These are phyloP conservation scores for Balakata baccata DNA, from an alignment of 345 rosid species.

Conservation along the genomic window DNA sequence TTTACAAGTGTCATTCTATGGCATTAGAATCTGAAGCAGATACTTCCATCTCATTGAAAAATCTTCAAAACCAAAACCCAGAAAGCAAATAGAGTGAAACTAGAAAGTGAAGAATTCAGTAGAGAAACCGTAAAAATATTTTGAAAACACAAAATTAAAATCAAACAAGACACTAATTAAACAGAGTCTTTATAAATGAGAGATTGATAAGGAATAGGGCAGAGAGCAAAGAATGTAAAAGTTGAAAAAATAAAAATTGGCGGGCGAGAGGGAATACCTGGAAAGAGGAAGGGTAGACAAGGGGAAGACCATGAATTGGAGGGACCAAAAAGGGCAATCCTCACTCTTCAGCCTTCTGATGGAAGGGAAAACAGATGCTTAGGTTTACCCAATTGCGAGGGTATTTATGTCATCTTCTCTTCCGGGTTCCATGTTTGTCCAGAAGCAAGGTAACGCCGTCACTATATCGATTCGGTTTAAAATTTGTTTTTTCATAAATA, in stretches of 20 bases:
- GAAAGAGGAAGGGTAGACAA: constrained; percentile 8
- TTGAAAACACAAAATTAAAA: not conserved
- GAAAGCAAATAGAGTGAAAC: not conserved
- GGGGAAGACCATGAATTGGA: not conserved
- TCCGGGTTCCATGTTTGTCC: not conserved
- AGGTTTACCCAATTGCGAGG: constrained; percentile 10
- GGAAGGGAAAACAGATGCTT: no score
- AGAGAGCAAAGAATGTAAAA: not conserved
- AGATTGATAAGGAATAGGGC: no score
- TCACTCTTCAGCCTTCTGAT: not conserved
- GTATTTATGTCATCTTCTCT: constrained; percentile 28
- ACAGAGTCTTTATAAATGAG: no score
- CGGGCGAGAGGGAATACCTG: constrained; percentile 2
- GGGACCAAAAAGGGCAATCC: not conserved
- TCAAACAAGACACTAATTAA: not conserved
- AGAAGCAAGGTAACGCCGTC: no score
- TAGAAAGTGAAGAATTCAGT: not conserved
- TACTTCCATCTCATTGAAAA: not conserved
- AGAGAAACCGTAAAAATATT: not conserved
- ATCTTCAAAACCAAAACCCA: not conserved
- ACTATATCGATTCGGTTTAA: no score
- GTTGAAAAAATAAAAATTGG: not conserved
- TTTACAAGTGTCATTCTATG: not conserved
- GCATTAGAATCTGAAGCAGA: not conserved
- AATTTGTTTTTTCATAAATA: no score